Percentiles rank a stretch among this genome's conserved stretches.
Evolutionary conservation across 2,329 filamentous ascomycete genomes (phyloP).

Genomic region (Sphaerulina populicola): DNA sequence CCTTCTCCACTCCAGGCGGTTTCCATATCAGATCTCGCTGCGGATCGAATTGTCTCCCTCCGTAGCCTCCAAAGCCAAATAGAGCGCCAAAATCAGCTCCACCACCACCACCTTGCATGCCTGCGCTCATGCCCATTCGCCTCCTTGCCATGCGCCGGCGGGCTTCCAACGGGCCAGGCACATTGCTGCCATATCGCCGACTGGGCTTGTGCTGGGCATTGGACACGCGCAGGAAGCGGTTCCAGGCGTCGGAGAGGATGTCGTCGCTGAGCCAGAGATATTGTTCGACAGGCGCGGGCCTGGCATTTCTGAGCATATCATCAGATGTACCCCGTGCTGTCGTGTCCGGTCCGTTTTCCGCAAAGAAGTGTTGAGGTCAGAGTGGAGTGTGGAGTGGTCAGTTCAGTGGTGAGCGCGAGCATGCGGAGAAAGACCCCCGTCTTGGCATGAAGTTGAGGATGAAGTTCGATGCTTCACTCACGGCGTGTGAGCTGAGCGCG

Average conservation of each 20-base stretch:
- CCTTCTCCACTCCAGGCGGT: slow-evolving; percentile 17
- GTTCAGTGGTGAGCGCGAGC: too few species aligned
- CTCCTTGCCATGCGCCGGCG: slow-evolving; percentile 49
- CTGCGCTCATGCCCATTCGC: slow-evolving; percentile 40
- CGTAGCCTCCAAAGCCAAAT: slow-evolving; percentile 22
- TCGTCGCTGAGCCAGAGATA: slow-evolving; percentile 55
- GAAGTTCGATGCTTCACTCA: neutral
- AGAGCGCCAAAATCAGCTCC: slow-evolving; percentile 27
- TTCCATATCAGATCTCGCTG: slow-evolving; percentile 24
- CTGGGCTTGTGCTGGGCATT: slow-evolving; percentile 11
- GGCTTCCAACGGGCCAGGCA: slow-evolving; percentile 56
- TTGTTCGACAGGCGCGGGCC: slow-evolving; percentile 29
- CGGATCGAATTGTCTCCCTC: slow-evolving; percentile 13
- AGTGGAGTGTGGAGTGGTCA: neutral
- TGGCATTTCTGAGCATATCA: slow-evolving; percentile 23
- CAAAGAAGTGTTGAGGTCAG: neutral
- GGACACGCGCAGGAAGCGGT: slow-evolving; percentile 42
- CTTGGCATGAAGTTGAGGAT: too few species aligned
- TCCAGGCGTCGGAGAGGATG: slow-evolving; percentile 45
- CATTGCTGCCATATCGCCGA: slow-evolving; percentile 50
- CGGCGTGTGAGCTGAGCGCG: neutral
- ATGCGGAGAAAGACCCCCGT: too few species aligned
- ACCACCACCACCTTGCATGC: slow-evolving; percentile 11
- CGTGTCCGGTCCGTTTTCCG: too few species aligned
- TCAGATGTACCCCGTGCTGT: slow-evolving; percentile 10